Evolutionary conservation across 2,329 filamentous ascomycete genomes (phyloP).

Genomic region (Microthyrium microscopicum): DNA sequence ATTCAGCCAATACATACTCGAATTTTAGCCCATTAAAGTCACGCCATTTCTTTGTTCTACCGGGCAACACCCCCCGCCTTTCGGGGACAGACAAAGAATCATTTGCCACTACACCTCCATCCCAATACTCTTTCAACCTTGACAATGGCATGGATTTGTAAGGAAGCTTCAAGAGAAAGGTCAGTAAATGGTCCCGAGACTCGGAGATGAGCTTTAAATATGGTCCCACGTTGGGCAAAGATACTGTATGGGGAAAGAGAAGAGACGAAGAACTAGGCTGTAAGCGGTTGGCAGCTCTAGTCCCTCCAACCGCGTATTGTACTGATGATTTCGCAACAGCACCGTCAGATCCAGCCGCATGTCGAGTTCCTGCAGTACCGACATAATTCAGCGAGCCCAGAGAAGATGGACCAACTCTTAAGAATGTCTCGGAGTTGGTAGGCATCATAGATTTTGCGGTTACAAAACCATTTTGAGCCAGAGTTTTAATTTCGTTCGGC

Average conservation of each 20-base stretch:
- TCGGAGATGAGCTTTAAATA: conserved; percentile 49
- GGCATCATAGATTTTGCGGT: conserved; percentile 30
- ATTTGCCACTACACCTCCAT: conserved; percentile 41
- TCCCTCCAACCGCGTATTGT: conserved; percentile 45
- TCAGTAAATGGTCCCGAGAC: conserved; percentile 44
- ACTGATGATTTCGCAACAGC: conserved; percentile 54
- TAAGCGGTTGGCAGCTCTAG: conserved; percentile 29
- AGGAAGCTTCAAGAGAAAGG: conserved; percentile 34
- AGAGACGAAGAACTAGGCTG: conserved; percentile 7
- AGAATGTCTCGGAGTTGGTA: conserved; percentile 25
- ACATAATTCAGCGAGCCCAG: conserved; percentile 41
- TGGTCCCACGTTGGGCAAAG: conserved; percentile 49
- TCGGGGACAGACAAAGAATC: conserved; percentile 30
- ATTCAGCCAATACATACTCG: conserved; percentile 55
- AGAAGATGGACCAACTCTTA: conserved; percentile 23
- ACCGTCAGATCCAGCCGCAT: conserved; percentile 50
- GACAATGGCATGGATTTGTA: conserved; percentile 47
- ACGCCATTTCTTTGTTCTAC: conserved; percentile 51
- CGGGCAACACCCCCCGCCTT: conserved; percentile 21
- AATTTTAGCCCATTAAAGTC: conserved; percentile 53
- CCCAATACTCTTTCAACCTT: conserved; percentile 51
- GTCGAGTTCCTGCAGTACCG: conserved; percentile 41
- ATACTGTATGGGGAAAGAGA: conserved; percentile 30
- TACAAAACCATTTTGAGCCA: conserved; percentile 52
- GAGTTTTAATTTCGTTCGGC: conserved; percentile 33